Base-by-base conservation (phyloP, 352 stramenopile genomes). In the Phytophthora agathidicida region DNA sequence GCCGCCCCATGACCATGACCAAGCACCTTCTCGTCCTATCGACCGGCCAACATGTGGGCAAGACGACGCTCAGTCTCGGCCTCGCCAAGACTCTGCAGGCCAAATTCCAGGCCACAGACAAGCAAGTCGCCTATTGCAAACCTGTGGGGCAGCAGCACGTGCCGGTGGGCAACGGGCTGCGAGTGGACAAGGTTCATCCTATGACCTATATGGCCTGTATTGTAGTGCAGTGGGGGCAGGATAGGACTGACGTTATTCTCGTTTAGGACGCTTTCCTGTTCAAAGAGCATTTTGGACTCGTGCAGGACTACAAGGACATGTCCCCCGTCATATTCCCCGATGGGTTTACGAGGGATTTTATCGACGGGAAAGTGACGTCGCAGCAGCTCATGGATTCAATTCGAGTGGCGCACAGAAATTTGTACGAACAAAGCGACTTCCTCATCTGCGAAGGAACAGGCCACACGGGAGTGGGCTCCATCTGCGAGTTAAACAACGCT, bases 231-330 rank as follows among this genome's bases (percentile, higher is more conserved):
- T 16, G 14, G n/a, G 24, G 14, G 22, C 16, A 7, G 7, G 7
- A 5, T 5, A 3, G 7, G 10, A 7, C 17, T 48, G 26, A 47
- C 17, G n/a, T n/a, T n/a, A n/a, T n/a, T 46, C 8, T 56, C 17
- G 2, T 45, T 14, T 39, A 94, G 84, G 91, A 99, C 65, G 93
- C 97, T 20, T 96, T 88, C 54, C 67, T 99, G 7, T 96, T 99
- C 54, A 97, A 97, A 53, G 94, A 99, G 62, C 91, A 98, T 71
- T 99, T 99, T 59, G 79, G 89, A 19, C 78, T 99, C 27, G 82
- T 98, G 66, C 94, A 98, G 62, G 76, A 98, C 60, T 99, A 99
- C 83, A 76, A 88, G 65, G 77, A 98, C 68, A 99, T 99, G 97
- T 98, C 88, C 51, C 97, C 97, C 24, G 96, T 99, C 22, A 94